Base-by-base conservation (phyloP, 352 stramenopile genomes). In the Elongisporangium prolatum region DNA sequence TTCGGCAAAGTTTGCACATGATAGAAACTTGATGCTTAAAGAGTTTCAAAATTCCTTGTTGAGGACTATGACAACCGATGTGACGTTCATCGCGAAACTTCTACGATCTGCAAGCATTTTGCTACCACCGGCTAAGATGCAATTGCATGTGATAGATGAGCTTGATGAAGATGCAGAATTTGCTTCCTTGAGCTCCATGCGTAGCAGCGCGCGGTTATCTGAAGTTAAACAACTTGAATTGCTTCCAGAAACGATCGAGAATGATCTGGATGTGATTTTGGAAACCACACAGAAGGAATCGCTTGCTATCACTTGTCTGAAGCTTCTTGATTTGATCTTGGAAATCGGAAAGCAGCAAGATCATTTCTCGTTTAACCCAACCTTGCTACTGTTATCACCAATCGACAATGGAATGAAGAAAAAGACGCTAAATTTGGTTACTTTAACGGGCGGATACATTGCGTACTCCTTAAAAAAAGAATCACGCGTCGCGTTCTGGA, bases 51-150 rank as follows among this genome's bases (percentile, higher is more conserved):
- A 56, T 8, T 65, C 75, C 17, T 48, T 90, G n/a, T 68, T 72
- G 5, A 63, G 76, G 22, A 82, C 75, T 14, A 62, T 90, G 16
- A 57, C 71, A 21, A 74, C 68, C 0, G 76, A 90, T 38, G 72
- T 73, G 55, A 72, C 69, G n/a, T 50, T 90, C 17, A 48, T 88
- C 17, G 80, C 80, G 64, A 91, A 91, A 54, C 49, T 91, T 17
- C 52, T 91, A 24, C 72, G 73, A 18, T 78, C 64, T 16, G 72
- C 71, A 13, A 72, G 59, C 44, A 62, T 58, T 14, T 52, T 76
- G 13, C 38, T 82, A 24, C 75, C 68, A 28, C 49, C 50, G 50
- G 40, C 37, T 21, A 49, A 64, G 34, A 17, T 44, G 34, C 34
- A 44, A 4, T 17, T 44, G 34, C 34, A 44, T 17, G 34, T 4